Conservation (phyloP, 345 rosid genomes). For the Diplotaxis tenuifolia region DNA sequence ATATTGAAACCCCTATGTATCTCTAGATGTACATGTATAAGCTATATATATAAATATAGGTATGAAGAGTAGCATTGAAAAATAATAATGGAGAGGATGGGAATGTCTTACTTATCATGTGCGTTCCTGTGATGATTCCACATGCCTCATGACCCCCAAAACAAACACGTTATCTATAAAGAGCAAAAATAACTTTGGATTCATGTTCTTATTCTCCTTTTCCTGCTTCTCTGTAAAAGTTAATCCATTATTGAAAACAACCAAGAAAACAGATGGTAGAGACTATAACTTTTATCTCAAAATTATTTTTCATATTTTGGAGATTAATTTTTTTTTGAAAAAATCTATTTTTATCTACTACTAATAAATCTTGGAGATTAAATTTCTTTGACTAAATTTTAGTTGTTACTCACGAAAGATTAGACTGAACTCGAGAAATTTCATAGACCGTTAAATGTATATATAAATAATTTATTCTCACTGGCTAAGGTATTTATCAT, state of each 20-base stretch:
- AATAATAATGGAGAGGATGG: slow-evolving; percentile 34
- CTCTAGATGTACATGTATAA: background rate
- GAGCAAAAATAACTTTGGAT: slow-evolving; percentile 14
- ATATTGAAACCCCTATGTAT: background rate
- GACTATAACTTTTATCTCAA: background rate
- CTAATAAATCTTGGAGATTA: background rate
- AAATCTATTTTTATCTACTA: too few relatives aligned
- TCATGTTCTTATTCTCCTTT: slow-evolving; percentile 29
- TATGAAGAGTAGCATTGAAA: slow-evolving; percentile 15
- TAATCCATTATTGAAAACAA: slow-evolving; percentile 21
- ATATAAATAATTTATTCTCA: background rate
- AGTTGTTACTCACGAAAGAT: background rate
- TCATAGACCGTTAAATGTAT: background rate
- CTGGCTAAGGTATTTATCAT: background rate
- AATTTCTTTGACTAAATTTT: background rate
- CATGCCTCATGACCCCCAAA: slow-evolving; percentile 37
- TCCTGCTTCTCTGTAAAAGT: slow-evolving; percentile 33
- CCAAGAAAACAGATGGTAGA: slow-evolving; percentile 16
- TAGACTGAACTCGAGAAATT: background rate
- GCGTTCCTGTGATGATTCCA: slow-evolving; percentile 29
- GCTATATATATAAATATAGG: background rate
- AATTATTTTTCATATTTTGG: background rate
- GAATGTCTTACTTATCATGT: slow-evolving; percentile 34
- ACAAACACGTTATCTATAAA: slow-evolving; percentile 17
- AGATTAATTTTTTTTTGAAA: background rate